Evolutionary conservation across 1,139 yeast species (phyloP).

Genomic region (Zygosaccharomyces pseudobailii): DNA sequence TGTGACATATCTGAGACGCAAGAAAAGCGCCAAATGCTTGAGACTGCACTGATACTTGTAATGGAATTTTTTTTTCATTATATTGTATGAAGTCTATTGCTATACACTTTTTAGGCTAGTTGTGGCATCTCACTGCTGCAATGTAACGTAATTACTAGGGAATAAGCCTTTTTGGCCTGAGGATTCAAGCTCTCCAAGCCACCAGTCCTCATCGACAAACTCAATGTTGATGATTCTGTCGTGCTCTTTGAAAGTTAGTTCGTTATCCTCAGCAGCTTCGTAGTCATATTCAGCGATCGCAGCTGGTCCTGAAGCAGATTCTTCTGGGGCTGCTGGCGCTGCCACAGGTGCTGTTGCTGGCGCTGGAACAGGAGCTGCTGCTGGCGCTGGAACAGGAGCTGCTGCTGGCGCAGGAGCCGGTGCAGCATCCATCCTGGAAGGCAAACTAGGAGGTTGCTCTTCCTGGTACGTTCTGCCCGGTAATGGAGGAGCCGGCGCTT

Average conservation of each 20-base stretch:
- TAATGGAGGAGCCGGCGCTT: constrained; percentile 15
- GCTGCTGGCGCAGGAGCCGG: constrained; percentile 13
- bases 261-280: constrained; percentile 88
- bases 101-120: background rate
- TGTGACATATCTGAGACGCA: background rate
- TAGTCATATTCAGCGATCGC: constrained; percentile 84
- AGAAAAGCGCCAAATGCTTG: no score
- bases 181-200: constrained; percentile 68
- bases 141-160: constrained; percentile 81
- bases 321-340: constrained; percentile 29
- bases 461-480: constrained; percentile 7
- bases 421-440: constrained; percentile 9
- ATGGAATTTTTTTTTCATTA: background rate
- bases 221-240: constrained; percentile 78
- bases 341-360: constrained; percentile 33
- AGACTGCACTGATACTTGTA: background rate
- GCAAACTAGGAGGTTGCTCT: constrained; percentile 16
- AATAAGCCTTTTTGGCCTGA: constrained; percentile 77
- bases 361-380: constrained; percentile 11
- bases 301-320: constrained; percentile 33
- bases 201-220: constrained; percentile 93
- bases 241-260: constrained; percentile 75
- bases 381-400: constrained; percentile 16
- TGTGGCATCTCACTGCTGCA: constrained; percentile 30
- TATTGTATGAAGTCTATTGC: background rate